phyloP scores from a whole-genome alignment of 257 asterid genomes.

The Anisodus acutangulus region DNA sequence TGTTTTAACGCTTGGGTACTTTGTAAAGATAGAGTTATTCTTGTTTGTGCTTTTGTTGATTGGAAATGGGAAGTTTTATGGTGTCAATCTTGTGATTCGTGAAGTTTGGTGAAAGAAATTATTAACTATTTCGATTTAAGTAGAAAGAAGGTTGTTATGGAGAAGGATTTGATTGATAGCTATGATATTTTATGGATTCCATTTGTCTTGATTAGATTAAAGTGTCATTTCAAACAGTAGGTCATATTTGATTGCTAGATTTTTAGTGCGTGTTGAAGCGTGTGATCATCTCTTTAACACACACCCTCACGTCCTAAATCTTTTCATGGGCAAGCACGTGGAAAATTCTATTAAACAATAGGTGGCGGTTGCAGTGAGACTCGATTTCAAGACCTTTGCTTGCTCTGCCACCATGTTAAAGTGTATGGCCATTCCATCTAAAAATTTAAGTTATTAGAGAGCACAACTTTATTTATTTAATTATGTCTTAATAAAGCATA shows the following conservation, averaged over 20 bases:
- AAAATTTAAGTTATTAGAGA: rapidly evolving
- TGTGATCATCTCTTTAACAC: rapidly evolving
- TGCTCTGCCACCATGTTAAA: too few relatives aligned
- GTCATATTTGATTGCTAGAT: rapidly evolving
- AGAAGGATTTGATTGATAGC: neutral
- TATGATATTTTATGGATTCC: neutral
- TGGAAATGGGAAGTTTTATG: neutral
- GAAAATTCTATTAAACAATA: too few relatives aligned
- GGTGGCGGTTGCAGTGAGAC: too few relatives aligned
- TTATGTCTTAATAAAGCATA: too few relatives aligned
- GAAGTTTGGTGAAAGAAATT: neutral
- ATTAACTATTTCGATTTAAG: too few relatives aligned
- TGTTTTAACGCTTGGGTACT: neutral
- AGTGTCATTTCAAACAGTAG: too few relatives aligned
- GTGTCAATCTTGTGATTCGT: neutral
- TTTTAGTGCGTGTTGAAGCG: rapidly evolving
- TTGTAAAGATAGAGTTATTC: neutral
- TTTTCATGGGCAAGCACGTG: too few relatives aligned
- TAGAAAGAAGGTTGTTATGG: neutral
- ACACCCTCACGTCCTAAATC: too few relatives aligned
- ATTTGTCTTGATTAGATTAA: too few relatives aligned
- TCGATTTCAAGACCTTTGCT: too few relatives aligned
- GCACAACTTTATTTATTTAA: rapidly evolving
- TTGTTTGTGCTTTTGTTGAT: neutral
- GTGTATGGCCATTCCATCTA: too few relatives aligned